Evolutionary conservation across 2,329 filamentous ascomycete genomes (phyloP).

Genomic region (Fusarium beomiforme): DNA sequence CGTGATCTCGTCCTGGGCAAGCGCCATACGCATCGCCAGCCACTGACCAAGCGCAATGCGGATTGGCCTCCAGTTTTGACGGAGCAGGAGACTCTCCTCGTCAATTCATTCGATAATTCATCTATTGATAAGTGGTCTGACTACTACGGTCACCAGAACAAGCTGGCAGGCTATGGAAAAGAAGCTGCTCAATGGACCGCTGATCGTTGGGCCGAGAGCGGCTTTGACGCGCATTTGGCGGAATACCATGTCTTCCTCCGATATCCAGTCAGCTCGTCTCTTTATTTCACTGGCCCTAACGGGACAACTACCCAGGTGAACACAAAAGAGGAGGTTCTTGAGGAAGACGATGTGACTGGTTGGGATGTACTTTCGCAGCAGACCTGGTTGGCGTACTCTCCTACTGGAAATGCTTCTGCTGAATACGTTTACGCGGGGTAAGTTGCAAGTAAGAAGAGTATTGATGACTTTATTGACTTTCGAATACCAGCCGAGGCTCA

Average conservation of each 20-base stretch:
- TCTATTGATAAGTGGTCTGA: slow-evolving; percentile 51
- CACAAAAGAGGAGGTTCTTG: slow-evolving; percentile 76
- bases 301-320: slow-evolving; percentile 69
- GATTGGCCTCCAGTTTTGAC: slow-evolving; percentile 50
- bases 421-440: slow-evolving; percentile 80
- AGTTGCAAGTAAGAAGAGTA: not conserved
- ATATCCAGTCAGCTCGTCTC: slow-evolving; percentile 66
- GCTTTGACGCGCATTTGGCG: slow-evolving; percentile 48
- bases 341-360: slow-evolving; percentile 79
- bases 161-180: slow-evolving; percentile 50
- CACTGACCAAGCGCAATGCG: slow-evolving; percentile 45
- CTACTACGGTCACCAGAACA: slow-evolving; percentile 53
- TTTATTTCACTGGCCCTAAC: slow-evolving; percentile 52
- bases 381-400: slow-evolving; percentile 86
- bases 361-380: slow-evolving; percentile 71
- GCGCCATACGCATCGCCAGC: slow-evolving; percentile 47
- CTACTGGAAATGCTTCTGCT: slow-evolving; percentile 78
- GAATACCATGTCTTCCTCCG: slow-evolving; percentile 69
- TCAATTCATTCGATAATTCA: slow-evolving; percentile 52
- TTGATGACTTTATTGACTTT: not conserved
- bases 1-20: slow-evolving; percentile 42
- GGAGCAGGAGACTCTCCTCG: slow-evolving; percentile 47
- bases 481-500: slow-evolving; percentile 64
- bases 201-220: slow-evolving; percentile 50
- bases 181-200: slow-evolving; percentile 53